Conservation (phyloP, 2,329 filamentous ascomycete genomes). For the Ramularia collo-cygni region DNA sequence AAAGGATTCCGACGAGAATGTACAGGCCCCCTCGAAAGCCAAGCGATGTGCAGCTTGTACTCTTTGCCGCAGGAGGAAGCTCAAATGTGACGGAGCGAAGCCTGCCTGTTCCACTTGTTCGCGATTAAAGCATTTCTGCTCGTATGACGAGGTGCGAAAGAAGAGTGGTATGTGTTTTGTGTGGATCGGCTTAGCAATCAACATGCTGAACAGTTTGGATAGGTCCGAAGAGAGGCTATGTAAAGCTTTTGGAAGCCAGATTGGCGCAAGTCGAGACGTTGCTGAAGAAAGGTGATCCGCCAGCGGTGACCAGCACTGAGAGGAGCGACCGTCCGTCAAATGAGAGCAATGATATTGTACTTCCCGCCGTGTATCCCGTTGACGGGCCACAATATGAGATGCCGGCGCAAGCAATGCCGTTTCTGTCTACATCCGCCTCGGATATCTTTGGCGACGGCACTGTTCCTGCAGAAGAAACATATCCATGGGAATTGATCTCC, state of each 20-base stretch:
- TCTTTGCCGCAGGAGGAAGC: slow-evolving; percentile 84
- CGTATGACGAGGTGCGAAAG: slow-evolving; percentile 85
- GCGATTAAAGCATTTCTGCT: slow-evolving; percentile 76
- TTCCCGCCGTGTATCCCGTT: background rate
- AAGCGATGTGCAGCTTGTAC: slow-evolving; percentile 86
- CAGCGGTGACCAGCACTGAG: background rate
- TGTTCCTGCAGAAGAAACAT: slow-evolving; percentile 30
- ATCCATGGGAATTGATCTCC: slow-evolving; percentile 80
- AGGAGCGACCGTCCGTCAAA: too few relatives aligned
- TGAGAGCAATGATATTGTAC: too few relatives aligned
- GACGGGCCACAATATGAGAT: slow-evolving; percentile 7
- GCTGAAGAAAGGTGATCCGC: slow-evolving; percentile 57
- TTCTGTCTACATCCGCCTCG: slow-evolving; percentile 6
- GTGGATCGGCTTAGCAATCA: too few relatives aligned
- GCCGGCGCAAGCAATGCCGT: slow-evolving; percentile 7
- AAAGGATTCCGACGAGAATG: slow-evolving; percentile 21
- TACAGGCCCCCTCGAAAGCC: slow-evolving; percentile 32
- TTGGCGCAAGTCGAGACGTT: slow-evolving; percentile 82
- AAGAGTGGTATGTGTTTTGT: slow-evolving; percentile 58
- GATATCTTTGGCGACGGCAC: slow-evolving; percentile 6
- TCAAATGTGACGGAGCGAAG: slow-evolving; percentile 78
- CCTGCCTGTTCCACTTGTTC: slow-evolving; percentile 86
- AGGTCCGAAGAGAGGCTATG: slow-evolving; percentile 87
- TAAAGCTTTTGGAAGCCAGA: slow-evolving; percentile 87
- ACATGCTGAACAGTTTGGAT: too few relatives aligned